A percentile compares a stretch with the other conserved stretches of the same genome.
Conservation (phyloP, 2,329 filamentous ascomycete species). For the Aureobasidium melanogenum region DNA sequence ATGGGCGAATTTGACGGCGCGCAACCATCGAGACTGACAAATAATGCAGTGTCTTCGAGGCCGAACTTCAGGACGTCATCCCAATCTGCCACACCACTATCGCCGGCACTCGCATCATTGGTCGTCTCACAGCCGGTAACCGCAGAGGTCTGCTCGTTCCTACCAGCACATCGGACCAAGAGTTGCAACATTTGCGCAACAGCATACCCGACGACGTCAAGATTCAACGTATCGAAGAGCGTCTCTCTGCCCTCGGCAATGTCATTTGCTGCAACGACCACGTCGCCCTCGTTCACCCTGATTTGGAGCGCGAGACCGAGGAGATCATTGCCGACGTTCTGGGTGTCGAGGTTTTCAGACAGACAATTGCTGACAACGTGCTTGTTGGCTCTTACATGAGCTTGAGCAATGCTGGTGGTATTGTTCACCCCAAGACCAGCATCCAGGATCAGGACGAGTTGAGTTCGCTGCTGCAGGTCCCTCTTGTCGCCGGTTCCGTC, state of each 20-base stretch:
- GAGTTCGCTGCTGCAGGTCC: conserved; percentile 84
- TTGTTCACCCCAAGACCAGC: conserved; percentile 93
- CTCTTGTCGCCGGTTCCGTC: conserved; percentile 85
- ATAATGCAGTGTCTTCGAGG: conserved; percentile 65
- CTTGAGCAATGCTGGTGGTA: conserved; percentile 87
- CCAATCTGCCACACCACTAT: conserved; percentile 96
- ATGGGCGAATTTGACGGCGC: background rate
- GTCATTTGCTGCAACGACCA: conserved; percentile 96
- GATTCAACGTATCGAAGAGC: conserved; percentile 96
- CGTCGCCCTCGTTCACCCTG: conserved; percentile 90
- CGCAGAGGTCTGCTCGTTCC: conserved; percentile 93
- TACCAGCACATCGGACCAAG: conserved; percentile 93
- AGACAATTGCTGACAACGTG: conserved; percentile 95
- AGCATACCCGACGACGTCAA: conserved; percentile 84
- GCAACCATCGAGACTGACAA: background rate
- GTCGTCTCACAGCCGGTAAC: conserved; percentile 91
- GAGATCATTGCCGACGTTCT: conserved; percentile 95
- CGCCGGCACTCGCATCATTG: conserved; percentile 91
- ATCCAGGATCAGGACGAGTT: conserved; percentile 98
- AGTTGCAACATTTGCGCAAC: conserved; percentile 94
- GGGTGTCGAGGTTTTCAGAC: conserved; percentile 80
- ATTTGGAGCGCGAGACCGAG: conserved; percentile 94
- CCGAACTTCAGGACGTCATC: conserved; percentile 93
- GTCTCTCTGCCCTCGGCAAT: conserved; percentile 89
- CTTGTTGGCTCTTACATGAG: conserved; percentile 95